phyloP scores from a whole-genome alignment of 805 yeast genomes.

The Candida chilensis region DNA sequence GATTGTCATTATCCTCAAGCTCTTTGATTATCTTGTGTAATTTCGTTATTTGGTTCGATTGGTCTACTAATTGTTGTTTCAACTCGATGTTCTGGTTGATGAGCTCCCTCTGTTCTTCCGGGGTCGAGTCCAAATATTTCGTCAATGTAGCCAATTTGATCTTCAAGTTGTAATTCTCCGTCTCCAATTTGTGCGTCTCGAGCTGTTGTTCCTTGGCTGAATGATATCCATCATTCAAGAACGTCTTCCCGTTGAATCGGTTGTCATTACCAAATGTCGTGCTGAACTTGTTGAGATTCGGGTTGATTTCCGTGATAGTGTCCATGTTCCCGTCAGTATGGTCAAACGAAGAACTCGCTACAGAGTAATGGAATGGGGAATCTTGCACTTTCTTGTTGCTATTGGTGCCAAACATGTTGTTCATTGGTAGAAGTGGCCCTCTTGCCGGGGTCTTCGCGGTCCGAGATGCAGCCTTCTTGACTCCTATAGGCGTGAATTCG shows the following conservation, averaged over 20 bases:
- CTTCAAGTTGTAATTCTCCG: conserved; percentile 34
- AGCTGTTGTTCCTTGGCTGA: conserved; percentile 1
- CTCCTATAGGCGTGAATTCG: conserved; percentile 35
- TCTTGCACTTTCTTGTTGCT: too few species aligned
- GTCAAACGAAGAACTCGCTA: background rate
- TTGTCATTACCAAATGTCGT: background rate
- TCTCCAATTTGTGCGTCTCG: conserved; percentile 22
- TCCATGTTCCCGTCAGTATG: background rate
- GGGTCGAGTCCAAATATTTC: conserved; percentile 29
- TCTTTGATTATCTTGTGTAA: too few species aligned
- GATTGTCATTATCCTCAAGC: too few species aligned
- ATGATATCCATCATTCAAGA: background rate
- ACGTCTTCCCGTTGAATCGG: too few species aligned
- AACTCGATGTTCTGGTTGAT: conserved; percentile 26
- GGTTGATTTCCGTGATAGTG: background rate
- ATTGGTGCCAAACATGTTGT: too few species aligned
- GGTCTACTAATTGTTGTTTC: conserved; percentile 12
- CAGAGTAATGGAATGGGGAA: background rate
- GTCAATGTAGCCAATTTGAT: conserved; percentile 31
- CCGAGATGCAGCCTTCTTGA: background rate
- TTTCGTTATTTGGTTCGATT: conserved; percentile 1
- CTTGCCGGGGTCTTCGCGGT: background rate
- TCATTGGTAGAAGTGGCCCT: background rate
- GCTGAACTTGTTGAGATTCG: background rate
- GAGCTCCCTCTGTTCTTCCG: conserved; percentile 25